A percentile compares a stretch with the other conserved stretches of the same genome.
These are phyloP conservation scores for Recurvomyces mirabilis DNA, from an alignment of 495 filamentous ascomycete genomes.

Conservation along the genomic window DNA sequence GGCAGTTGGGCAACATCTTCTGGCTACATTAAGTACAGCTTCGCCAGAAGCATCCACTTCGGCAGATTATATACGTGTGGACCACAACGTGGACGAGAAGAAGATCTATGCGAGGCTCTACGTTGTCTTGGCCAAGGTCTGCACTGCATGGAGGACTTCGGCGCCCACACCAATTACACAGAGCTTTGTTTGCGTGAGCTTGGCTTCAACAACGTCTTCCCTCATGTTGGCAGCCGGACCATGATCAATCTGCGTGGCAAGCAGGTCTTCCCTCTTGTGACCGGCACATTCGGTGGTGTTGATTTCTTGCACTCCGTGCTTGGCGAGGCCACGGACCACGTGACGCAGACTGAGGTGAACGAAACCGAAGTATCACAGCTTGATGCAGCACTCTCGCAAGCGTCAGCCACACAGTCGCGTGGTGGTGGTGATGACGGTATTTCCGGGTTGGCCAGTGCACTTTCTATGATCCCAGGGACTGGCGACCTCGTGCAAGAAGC, in stretches of 20 bases:
- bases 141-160: slow-evolving; percentile 91
- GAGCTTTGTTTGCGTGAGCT: slow-evolving; percentile 82
- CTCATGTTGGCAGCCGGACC: slow-evolving; percentile 67
- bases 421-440: slow-evolving; percentile 8
- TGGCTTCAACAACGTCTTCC: slow-evolving; percentile 69
- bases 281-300: slow-evolving; percentile 86
- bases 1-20: slow-evolving; percentile 77
- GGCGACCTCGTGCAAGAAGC: slow-evolving; percentile 70
- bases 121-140: slow-evolving; percentile 81
- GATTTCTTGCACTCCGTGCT: slow-evolving; percentile 97
- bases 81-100: slow-evolving; percentile 57
- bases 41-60: slow-evolving; percentile 76
- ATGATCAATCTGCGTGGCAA: slow-evolving; percentile 63
- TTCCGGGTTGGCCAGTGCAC: slow-evolving; percentile 54
- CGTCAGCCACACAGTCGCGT: slow-evolving; percentile 22
- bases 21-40: slow-evolving; percentile 81
- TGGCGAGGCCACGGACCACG: slow-evolving; percentile 89
- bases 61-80: slow-evolving; percentile 77
- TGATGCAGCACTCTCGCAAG: slow-evolving; percentile 52
- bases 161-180: slow-evolving; percentile 88
- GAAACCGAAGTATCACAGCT: slow-evolving; percentile 90
- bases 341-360: slow-evolving; percentile 80
- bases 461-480: slow-evolving; percentile 69
- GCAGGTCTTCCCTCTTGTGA: slow-evolving; percentile 75
- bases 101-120: slow-evolving; percentile 81